Evolutionary conservation across 805 yeast genomes (phyloP), one percentile per base, ranked within the genome.

Genomic region (Ogataea angusta): DNA sequence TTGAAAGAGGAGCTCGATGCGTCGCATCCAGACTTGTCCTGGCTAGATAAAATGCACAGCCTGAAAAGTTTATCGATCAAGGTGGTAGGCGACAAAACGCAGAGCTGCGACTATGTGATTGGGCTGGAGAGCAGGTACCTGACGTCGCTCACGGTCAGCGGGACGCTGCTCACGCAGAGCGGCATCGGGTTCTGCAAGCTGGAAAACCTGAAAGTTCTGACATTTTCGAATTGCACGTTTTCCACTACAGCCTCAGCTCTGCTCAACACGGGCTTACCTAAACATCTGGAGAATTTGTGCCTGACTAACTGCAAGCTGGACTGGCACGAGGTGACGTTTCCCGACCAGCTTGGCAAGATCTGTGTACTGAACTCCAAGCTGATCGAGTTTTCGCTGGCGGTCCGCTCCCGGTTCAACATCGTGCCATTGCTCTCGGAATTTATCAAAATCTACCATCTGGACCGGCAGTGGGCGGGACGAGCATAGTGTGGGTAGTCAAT

Each of bases 401-500:
- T 44, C 6, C 12, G 14, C 23, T 7, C 16, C 3, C 16, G 21
- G 10, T 47, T 44, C 41, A 44, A 30, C 19, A 19, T 44, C 8
- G 44, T 47, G 4, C 51, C 51, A 5, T 34, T 47, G 15, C 30
- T 47, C n/a, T 47, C 51, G 5, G 51, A 47, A 21, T 47, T 40
- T 19, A 43, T 47, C 35, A 47, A 47, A 30, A 47, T 47, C 26
- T 47, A 47, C 24, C 48, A 47, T 30, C 31, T 47, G 10, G 49
- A 46, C 26, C 39, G 43, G 13, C 31, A 32, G 17, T 42, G 41
- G 30, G 5, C 15, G 12, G 21, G 4, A 25, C 17, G 36, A 31
- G 15, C 17, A 25, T 16, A 28, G 10, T 5, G 13, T 23, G 21
- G 27, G 36, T 18, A 24, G 19, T 10, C 10, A 6, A n/a, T 10